A percentile compares a stretch with the other conserved stretches of the same genome.
phyloP scores from a whole-genome alignment of 495 filamentous ascomycete genomes.

The Platismatia glauca region DNA sequence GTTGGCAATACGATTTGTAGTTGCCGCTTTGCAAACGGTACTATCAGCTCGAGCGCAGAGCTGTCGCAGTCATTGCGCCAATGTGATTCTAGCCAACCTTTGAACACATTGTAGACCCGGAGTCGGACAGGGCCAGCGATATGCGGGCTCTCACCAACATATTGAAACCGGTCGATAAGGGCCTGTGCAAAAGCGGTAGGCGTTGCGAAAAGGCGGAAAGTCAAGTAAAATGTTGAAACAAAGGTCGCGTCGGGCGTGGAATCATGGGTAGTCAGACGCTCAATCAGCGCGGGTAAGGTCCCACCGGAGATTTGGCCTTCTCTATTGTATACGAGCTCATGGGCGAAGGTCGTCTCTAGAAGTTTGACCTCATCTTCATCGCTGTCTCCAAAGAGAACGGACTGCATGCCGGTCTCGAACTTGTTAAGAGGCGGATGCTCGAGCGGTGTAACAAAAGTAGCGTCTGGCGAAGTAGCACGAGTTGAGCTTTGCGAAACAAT shows the following conservation, averaged over 20 bases:
- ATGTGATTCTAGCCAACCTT: constrained; percentile 93
- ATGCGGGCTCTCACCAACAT: constrained; percentile 66
- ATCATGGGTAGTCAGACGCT: constrained; percentile 87
- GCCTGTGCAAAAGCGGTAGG: constrained; percentile 70
- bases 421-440: constrained; percentile 28
- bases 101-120: constrained; percentile 92
- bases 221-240: constrained; percentile 91
- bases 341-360: constrained; percentile 74
- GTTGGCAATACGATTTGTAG: constrained; percentile 59
- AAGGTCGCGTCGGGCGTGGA: constrained; percentile 89
- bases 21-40: constrained; percentile 65
- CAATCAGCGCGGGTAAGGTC: constrained; percentile 81
- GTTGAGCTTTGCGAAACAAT: constrained; percentile 56
- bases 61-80: constrained; percentile 79
- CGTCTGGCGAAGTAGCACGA: constrained; percentile 79
- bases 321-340: constrained; percentile 87
- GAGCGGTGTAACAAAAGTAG: constrained; percentile 25
- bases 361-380: constrained; percentile 74
- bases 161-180: constrained; percentile 84
- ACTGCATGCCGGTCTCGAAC: constrained; percentile 49
- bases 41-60: constrained; percentile 63
- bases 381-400: constrained; percentile 52
- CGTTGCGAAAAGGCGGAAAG: constrained; percentile 89
- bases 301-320: constrained; percentile 93
- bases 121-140: constrained; percentile 74